Evolutionary conservation across 2,329 filamentous ascomycete species (phyloP), one percentile per base, ranked within the genome.

Genomic region (Penicillium sp.): DNA sequence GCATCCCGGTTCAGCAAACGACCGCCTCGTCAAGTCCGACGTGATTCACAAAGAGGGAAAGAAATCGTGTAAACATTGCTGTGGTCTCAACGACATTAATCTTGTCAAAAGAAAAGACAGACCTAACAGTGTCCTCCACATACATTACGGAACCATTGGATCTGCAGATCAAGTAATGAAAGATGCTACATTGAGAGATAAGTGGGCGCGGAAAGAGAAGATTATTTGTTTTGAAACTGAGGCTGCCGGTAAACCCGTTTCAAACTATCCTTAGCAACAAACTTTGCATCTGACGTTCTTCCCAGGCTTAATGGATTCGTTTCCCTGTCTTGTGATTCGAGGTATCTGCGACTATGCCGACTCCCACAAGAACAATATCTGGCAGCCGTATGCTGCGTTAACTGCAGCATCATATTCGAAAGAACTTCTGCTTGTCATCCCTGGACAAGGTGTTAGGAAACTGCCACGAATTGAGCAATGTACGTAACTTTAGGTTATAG

Each of bases 141-240:
- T 55, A 22, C 53, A 55, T n/a, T 35, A 55, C 19, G 53, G 53
- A 6, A 19, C 26, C 22, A 55, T 55, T 35, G 53, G 14, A 13
- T 55, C 53, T 42, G 53, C 19, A 2, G 40, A 55, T 30, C 5
- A 35, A 3, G 38, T 35, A 14, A 55, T 55, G 40, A 55, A 16
- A 16, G 26, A 55, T 26, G 40, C 25, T 6, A 6, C 35, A 1
- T 13, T 45, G 3, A 19, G 40, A n/a, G 53, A 55, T 16, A 45
- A 55, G 30, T 33, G 25, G 46, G 46, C 26, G 8, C 14, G 16
- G 6, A 6, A 51, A 6, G 11, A n/a, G 11, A n/a, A 19, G 1
- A 30, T 51, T 25, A 28, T 30, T 10, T 51, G 45, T 25, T 49
- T 51, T 30, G 46, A 51, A n/a, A 51, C 35, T 16, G 46, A 33